Base-by-base conservation (phyloP, 257 asterid species). In the Fraxinus pennsylvanica region DNA sequence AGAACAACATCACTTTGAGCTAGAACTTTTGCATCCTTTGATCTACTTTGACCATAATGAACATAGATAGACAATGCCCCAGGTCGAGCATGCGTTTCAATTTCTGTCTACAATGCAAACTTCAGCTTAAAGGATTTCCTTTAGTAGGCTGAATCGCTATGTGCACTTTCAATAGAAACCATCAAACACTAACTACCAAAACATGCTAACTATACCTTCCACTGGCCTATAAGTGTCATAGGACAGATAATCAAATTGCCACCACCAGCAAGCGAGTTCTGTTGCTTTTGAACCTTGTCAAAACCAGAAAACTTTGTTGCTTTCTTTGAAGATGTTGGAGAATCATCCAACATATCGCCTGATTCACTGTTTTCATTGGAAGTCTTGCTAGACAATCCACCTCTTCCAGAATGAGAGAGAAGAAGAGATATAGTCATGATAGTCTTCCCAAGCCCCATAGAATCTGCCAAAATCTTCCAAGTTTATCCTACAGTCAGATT, bases 361-460 rank as follows among this genome's bases (percentile, higher is more conserved):
- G 84, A 75, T 83, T 85, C 95, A 76, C 82, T 79, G 68, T 82
- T 85, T 63, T 77, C 92, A 80, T 22, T 73, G 15, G 81, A 81
- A 6, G 86, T 61, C 81, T 83, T 91, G 75, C 84, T 68, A 47
- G 89, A 61, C 59, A 87, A 81, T 83, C 93, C 88, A 73, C 91
- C 88, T 82, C 86, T 92, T 85, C 72, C 98, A 17, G 94, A 82
- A 79, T 77, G 87, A 5, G 89, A 84, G 47, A 95, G 96, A 81
- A 95, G 97, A 83, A 95, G 98, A 74, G 99, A 79, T 82, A 95
- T 82, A 45, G 98, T 89, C 99, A 95, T 95, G 80, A 95, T 87
- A 73, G 99, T 95, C 88, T 95, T 95, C 82, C 99, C 99, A 72
- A 95, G 97, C 82, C 99, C 99, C 99, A 95, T 95, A 43, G 97